Conservation (phyloP, 306 rosid species). For the Parietaria judaica region DNA sequence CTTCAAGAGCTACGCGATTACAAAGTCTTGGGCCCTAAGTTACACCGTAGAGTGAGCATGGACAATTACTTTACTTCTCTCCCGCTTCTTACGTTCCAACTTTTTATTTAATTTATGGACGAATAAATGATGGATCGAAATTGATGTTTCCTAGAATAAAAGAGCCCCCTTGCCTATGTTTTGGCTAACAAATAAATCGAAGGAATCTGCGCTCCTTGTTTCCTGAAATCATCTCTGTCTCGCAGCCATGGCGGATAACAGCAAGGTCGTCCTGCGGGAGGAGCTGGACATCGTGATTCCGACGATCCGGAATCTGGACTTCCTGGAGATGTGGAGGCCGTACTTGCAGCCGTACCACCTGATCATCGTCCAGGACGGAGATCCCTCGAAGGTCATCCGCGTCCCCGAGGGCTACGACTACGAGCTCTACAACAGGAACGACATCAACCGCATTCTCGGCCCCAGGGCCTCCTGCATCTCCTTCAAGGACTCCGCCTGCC, state of each 20-base stretch:
- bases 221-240: conserved; percentile 2
- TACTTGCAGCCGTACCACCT: conserved; percentile 64
- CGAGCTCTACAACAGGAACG: conserved; percentile 58
- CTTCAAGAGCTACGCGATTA: too few relatives aligned
- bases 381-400: conserved; percentile 48
- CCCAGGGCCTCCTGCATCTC: conserved; percentile 66
- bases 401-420: conserved; percentile 70
- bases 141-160: too few relatives aligned
- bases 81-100: too few relatives aligned
- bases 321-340: conserved; percentile 72
- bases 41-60: too few relatives aligned
- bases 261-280: conserved; percentile 40
- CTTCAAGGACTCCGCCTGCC: conserved; percentile 80
- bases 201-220: neutral
- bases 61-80: too few relatives aligned
- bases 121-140: too few relatives aligned
- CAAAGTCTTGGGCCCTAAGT: too few relatives aligned
- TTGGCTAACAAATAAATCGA: neutral
- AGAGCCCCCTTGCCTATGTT: too few relatives aligned
- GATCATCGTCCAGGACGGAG: conserved; percentile 83
- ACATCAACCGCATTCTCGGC: conserved; percentile 53
- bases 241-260: conserved; percentile 22
- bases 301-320: conserved; percentile 68
- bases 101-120: too few relatives aligned
- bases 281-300: conserved; percentile 83